phyloP scores from a whole-genome alignment of 257 asterid species.

The Solanum appendiculatum region DNA sequence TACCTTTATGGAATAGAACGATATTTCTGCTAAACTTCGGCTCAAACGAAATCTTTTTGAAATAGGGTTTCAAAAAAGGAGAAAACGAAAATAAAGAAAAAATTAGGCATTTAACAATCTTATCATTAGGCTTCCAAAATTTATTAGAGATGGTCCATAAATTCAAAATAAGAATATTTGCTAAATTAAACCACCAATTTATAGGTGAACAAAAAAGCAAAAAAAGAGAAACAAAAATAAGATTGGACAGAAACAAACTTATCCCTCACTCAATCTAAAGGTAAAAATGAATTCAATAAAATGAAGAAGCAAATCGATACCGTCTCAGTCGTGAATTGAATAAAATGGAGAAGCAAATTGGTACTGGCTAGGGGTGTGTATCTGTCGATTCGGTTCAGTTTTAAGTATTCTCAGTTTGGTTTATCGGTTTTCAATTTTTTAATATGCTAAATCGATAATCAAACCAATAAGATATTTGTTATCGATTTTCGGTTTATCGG shows the following conservation, averaged over 20 bases:
- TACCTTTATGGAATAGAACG: no score
- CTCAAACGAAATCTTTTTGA: neutral
- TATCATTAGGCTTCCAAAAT: neutral
- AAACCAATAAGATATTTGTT: no score
- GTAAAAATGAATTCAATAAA: neutral
- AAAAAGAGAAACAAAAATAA: neutral
- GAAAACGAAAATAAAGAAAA: neutral
- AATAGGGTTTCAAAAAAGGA: neutral
- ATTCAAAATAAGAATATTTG: neutral
- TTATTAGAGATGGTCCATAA: neutral
- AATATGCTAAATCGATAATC: no score
- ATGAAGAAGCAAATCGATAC: neutral
- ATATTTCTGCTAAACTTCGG: no score
- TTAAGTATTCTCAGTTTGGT: no score
- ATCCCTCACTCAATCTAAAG: neutral
- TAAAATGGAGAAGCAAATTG: neutral
- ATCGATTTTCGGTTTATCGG: no score
- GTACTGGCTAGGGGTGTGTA: no score
- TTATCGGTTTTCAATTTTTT: no score
- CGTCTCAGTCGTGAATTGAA: neutral
- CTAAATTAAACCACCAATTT: neutral
- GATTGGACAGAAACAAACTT: neutral
- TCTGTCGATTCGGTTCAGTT: no score
- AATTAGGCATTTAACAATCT: neutral
- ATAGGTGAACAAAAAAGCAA: neutral